Base-by-base conservation (phyloP, 177 flowering plant species). In the Vitis hybrid region DNA sequence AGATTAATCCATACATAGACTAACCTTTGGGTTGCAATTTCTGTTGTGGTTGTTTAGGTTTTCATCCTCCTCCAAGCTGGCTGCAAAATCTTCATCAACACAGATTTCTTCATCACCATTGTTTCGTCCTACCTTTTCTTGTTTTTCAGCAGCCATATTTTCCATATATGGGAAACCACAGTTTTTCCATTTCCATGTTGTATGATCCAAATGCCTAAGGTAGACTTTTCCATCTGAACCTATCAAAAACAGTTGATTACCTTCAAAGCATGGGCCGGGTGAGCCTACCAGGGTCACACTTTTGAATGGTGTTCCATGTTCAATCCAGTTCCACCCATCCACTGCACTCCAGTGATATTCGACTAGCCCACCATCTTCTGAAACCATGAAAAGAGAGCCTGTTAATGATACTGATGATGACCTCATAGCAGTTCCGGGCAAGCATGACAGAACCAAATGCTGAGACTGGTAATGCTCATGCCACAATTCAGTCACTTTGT, bases 241-340 rank as follows among this genome's bases (percentile, higher is more conserved):
- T 20, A 93, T 79, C 79, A 91, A 49, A 70, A 93, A 85, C 69
- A 93, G 67, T 60, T 87, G 88, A 62, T 70, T 84, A 19, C 89
- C 86, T 50, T 81, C 75, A 68, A 86, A 82, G 74, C 85, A 83
- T 19, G 97, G 98, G 4, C 98, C 94, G 10, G 94, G 91, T 54
- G 98, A 80, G 59, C 86, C 84, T 19, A 80, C 84, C 55, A 93
- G 65, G 26, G 73, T 82, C 55, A 91, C 94, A 73, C 74, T 79
- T 68, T 65, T 82, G 65, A 65, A 10, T 18, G 98, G 98, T 7
- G 80, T 87, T 66, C 98, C 98, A 68, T 93, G 98, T 74, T 93
- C 98, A 3, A 93, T 75, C 98, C 98, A 93, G 34, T 75, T 74
- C 98, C 98, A 93, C n/a, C 96, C 96, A 62, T 90, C 94, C 64